Evolutionary conservation across 139 green algal genomes (phyloP).

Genomic region (Chlorella sorokiniana): DNA sequence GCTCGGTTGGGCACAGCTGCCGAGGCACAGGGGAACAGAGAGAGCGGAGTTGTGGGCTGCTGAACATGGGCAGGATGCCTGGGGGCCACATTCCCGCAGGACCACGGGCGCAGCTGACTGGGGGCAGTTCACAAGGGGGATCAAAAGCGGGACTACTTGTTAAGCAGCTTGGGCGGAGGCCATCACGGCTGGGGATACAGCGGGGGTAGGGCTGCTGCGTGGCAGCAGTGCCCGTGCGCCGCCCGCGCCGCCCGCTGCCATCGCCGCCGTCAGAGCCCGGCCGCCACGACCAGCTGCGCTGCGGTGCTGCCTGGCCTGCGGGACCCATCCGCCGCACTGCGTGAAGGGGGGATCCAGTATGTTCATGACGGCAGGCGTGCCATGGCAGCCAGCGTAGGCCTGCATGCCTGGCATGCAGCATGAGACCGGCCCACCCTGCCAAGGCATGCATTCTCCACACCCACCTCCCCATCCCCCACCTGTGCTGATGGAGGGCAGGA

Average conservation of each 20-base stretch:
- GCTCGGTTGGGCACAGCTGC: no score
- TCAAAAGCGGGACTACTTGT: no score
- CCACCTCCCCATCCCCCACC: not conserved
- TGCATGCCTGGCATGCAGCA: not conserved
- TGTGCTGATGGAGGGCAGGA: conserved; percentile 14
- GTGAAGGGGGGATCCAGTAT: not conserved
- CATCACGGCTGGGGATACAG: not conserved
- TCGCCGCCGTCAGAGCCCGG: not conserved
- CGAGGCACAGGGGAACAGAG: no score
- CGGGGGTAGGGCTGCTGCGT: not conserved
- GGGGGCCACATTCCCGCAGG: no score
- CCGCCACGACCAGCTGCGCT: conserved; percentile 17
- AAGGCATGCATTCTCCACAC: not conserved
- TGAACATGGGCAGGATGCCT: no score
- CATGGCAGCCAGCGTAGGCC: not conserved
- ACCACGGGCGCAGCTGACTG: no score
- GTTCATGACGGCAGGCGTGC: not conserved
- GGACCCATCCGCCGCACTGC: conserved; percentile 7
- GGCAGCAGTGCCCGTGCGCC: not conserved
- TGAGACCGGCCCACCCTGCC: not conserved
- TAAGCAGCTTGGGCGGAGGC: no score
- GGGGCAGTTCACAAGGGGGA: no score
- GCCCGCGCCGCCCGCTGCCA: not conserved
- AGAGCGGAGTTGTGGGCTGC: no score
- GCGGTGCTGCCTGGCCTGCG: not conserved